These are phyloP conservation scores for Dothiorella sarmentorum DNA, from an alignment of 2,329 filamentous ascomycete species.

Conservation along the genomic window DNA sequence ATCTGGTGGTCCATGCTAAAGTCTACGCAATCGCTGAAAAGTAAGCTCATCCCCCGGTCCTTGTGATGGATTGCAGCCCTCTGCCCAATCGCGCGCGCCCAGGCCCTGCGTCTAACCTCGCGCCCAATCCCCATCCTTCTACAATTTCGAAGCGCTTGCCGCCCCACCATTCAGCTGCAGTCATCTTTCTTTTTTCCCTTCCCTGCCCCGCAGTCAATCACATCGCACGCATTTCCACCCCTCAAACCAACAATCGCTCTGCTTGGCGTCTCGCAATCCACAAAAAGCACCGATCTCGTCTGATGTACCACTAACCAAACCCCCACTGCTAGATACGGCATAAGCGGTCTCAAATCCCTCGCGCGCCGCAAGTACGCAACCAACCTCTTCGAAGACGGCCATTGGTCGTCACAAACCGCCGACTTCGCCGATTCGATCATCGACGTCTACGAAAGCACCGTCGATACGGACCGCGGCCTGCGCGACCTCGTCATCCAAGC, in stretches of 20 bases:
- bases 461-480: slow-evolving; percentile 49
- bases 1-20: slow-evolving; percentile 46
- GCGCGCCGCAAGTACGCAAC: slow-evolving; percentile 46
- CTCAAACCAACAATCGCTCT: neutral
- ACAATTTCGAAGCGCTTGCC: slow-evolving; percentile 1
- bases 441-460: slow-evolving; percentile 48
- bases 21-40: slow-evolving; percentile 52
- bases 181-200: slow-evolving; percentile 18
- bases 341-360: slow-evolving; percentile 45
- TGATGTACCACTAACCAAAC: neutral
- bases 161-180: slow-evolving; percentile 6
- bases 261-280: neutral
- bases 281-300: neutral
- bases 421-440: slow-evolving; percentile 48
- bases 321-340: slow-evolving; percentile 41
- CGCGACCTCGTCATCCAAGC: slow-evolving; percentile 47
- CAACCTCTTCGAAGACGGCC: slow-evolving; percentile 37
- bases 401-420: slow-evolving; percentile 36
- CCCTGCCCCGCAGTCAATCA: slow-evolving; percentile 6
- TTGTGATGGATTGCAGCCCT: slow-evolving; percentile 17
- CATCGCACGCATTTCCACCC: neutral
- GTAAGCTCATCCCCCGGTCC: slow-evolving; percentile 30
- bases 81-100: slow-evolving; percentile 20
- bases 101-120: slow-evolving; percentile 10
- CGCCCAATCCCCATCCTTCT: neutral